Evolutionary conservation across 139 green algal genomes (phyloP).

Genomic region (Coelastrella sp.): DNA sequence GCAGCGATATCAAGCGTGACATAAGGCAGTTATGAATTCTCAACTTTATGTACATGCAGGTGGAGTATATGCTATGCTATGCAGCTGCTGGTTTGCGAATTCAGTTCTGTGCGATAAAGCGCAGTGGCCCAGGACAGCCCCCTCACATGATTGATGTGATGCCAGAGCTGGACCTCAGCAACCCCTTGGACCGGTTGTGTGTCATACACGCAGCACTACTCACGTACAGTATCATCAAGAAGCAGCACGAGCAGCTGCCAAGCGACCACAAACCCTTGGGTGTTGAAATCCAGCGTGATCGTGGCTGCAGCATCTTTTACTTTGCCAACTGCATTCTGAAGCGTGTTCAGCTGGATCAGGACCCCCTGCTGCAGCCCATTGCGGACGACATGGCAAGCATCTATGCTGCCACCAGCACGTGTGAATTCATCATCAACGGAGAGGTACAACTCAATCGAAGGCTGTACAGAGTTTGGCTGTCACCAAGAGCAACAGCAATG

Average conservation of each 20-base stretch:
- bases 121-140: not conserved
- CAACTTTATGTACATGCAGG: no score
- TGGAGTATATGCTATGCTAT: not conserved
- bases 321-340: not conserved
- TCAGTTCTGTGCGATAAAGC: not conserved
- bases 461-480: not conserved
- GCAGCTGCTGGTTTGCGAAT: not conserved
- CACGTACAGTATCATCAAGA: not conserved
- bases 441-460: not conserved
- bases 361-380: not conserved
- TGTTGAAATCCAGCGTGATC: not conserved
- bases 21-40: not conserved
- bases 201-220: slow-evolving; percentile 1
- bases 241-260: not conserved
- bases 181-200: not conserved
- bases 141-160: not conserved
- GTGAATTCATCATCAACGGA: not conserved
- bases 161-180: not conserved
- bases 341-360: not conserved
- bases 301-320: not conserved
- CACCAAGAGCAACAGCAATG: not conserved
- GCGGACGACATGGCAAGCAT: not conserved
- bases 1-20: not conserved
- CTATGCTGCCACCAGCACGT: not conserved
- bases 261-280: not conserved